phyloP scores from a whole-genome alignment of 768 basidiomycete genomes.

The Auricularia sp. region DNA sequence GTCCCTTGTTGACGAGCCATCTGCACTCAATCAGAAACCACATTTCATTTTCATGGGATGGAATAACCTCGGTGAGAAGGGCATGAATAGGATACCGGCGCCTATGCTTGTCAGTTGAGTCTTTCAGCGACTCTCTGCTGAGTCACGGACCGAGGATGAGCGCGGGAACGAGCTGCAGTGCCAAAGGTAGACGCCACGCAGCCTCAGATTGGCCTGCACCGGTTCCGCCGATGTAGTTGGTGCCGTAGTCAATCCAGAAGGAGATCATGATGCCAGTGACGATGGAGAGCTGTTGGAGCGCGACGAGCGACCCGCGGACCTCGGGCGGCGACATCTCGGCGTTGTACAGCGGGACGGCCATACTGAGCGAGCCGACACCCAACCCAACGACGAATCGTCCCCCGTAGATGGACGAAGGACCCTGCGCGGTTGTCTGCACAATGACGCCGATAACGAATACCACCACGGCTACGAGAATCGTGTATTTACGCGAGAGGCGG shows the following conservation, averaged over 20 bases:
- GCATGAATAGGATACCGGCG: constrained; percentile 64
- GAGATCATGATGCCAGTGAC: constrained; percentile 67
- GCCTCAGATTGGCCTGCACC: constrained; percentile 34
- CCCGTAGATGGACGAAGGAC: constrained; percentile 55
- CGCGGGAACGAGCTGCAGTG: constrained; percentile 65
- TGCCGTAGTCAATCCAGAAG: constrained; percentile 40
- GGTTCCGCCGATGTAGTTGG: constrained; percentile 56
- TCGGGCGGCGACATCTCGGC: constrained; percentile 62
- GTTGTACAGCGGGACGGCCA: constrained; percentile 78
- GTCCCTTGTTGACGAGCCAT: constrained; percentile 69
- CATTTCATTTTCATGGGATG: background rate
- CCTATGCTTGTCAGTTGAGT: constrained; percentile 12
- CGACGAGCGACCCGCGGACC: constrained; percentile 71
- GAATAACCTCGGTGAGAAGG: constrained; percentile 59
- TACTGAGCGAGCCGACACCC: constrained; percentile 70
- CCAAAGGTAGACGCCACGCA: constrained; percentile 69
- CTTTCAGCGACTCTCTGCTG: background rate
- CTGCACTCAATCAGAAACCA: constrained; percentile 21
- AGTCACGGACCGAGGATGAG: constrained; percentile 37
- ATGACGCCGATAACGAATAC: constrained; percentile 65
- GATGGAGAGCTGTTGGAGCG: constrained; percentile 73
- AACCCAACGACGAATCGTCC: constrained; percentile 71
- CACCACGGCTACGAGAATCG: constrained; percentile 49
- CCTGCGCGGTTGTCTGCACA: constrained; percentile 52
- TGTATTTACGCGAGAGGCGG: constrained; percentile 62